A percentile compares a stretch with the other conserved stretches of the same genome.
Evolutionary conservation across 805 yeast species (phyloP).

Genomic region (Nakazawaea populi): DNA sequence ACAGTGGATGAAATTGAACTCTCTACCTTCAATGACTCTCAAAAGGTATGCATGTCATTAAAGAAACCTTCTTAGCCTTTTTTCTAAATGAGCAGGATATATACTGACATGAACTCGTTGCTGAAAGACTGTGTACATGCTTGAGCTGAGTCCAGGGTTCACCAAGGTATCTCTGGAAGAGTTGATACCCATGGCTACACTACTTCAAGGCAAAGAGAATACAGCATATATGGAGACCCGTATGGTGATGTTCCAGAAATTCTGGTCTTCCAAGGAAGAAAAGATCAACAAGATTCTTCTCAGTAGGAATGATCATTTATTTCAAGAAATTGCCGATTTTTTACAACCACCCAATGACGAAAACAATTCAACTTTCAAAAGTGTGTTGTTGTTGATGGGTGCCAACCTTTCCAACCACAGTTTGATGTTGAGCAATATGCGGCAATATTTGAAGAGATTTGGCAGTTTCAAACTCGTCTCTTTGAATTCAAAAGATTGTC

Average conservation of each 20-base stretch:
- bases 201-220: conserved; percentile 40
- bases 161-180: conserved; percentile 15
- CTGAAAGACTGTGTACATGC: conserved; percentile 9
- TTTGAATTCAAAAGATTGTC: conserved; percentile 31
- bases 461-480: conserved; percentile 20
- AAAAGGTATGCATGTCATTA: conserved; percentile 16
- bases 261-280: conserved; percentile 28
- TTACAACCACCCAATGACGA: conserved; percentile 11
- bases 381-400: conserved; percentile 34
- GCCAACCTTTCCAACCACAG: conserved; percentile 36
- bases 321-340: conserved; percentile 23
- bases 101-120: background rate
- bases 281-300: conserved; percentile 23
- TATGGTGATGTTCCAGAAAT: conserved; percentile 34
- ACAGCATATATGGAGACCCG: conserved; percentile 28
- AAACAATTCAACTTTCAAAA: conserved; percentile 20
- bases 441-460: conserved; percentile 12
- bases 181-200: conserved; percentile 32
- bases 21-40: conserved; percentile 14
- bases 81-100: too few species aligned
- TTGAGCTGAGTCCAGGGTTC: background rate
- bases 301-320: conserved; percentile 28
- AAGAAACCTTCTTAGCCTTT: too few species aligned
- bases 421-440: conserved; percentile 24
- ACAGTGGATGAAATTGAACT: background rate